A percentile compares a stretch with the other conserved stretches of the same genome.
These are phyloP conservation scores for Termitomyces titanicus DNA, from an alignment of 768 basidiomycete species.

Conservation along the genomic window DNA sequence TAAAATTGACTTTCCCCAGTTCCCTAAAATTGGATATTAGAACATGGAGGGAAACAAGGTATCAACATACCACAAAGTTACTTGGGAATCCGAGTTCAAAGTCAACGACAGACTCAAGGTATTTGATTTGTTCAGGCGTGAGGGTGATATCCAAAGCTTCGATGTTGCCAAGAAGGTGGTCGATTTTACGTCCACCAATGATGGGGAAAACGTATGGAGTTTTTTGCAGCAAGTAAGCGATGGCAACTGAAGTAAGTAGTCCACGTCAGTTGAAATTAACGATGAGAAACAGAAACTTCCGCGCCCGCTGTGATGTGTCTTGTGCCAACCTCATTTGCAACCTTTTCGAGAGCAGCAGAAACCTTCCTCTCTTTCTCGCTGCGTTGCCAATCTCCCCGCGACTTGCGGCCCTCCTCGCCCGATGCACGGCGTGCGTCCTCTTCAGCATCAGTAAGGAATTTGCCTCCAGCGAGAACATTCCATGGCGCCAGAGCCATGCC, in stretches of 20 bases:
- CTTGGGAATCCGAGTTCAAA: conserved; percentile 47
- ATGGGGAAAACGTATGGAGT: conserved; percentile 50
- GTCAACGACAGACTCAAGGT: conserved; percentile 36
- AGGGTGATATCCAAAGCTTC: conserved; percentile 47
- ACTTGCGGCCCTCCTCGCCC: conserved; percentile 23
- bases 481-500: conserved; percentile 23
- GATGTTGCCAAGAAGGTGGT: conserved; percentile 46
- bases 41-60: not conserved
- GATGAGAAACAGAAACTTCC: not conserved
- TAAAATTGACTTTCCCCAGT: too few species aligned
- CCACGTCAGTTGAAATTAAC: too few species aligned
- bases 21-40: not conserved
- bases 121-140: conserved; percentile 39
- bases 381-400: conserved; percentile 26
- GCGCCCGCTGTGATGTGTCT: conserved; percentile 27
- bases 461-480: conserved; percentile 26
- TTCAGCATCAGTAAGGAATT: conserved; percentile 47
- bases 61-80: conserved; percentile 25
- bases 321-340: conserved; percentile 33
- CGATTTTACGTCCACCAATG: conserved; percentile 48
- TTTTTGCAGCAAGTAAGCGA: conserved; percentile 55
- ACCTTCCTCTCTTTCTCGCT: conserved; percentile 29
- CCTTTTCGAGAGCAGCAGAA: conserved; percentile 32
- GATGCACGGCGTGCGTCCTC: conserved; percentile 18
- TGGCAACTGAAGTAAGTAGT: conserved; percentile 36